Base-by-base conservation (phyloP, 768 basidiomycete species). In the Dacryopinax primogenitus region DNA sequence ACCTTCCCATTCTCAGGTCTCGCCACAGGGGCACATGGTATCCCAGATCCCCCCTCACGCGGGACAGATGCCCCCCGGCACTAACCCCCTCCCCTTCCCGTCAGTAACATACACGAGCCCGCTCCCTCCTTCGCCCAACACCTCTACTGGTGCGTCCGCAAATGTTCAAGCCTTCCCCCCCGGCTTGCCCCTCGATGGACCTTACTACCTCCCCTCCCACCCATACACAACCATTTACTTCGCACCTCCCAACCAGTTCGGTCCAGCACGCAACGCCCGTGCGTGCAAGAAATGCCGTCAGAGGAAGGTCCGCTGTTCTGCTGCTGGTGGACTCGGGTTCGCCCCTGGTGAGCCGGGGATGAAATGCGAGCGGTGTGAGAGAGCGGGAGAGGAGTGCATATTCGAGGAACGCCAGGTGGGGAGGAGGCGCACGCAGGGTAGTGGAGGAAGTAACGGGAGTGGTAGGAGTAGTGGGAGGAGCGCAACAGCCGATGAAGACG, bases 251-350 rank as follows among this genome's bases (percentile, higher is more conserved):
- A 58, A 58, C 51, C 51, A 58, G 51, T 58, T 58, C 18, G 51
- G 51, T 13, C 51, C 51, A 13, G 51, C 51, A 9, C 51, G 51
- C 23, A 58, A 58, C 51, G 51, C 51, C 3, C 51, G 51, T 13
- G 51, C 51, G 32, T 58, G 51, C 51, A 58, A 58, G 51, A 58
- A 58, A 58, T 58, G 51, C 30, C 51, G 51, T 21, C 51, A 58
- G 51, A 3, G 51, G 4, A 58, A 58, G 30, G 51, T 58, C 23
- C 51, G 51, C 26, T 58, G 51, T 18, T 58, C 51, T 15, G 51
- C 51, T 21, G 51, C 51, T 3, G 51, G 51, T 30, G 51, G 51
- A 21, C 30, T 58, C 3, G 51, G 51, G 23, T 58, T 58, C 51
- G 51, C 51, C 30, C 51, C 51, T 4, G 51, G 51, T 30, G 51